Base-by-base conservation (phyloP, 2,329 filamentous ascomycete species). In the Alternaria consortialis region DNA sequence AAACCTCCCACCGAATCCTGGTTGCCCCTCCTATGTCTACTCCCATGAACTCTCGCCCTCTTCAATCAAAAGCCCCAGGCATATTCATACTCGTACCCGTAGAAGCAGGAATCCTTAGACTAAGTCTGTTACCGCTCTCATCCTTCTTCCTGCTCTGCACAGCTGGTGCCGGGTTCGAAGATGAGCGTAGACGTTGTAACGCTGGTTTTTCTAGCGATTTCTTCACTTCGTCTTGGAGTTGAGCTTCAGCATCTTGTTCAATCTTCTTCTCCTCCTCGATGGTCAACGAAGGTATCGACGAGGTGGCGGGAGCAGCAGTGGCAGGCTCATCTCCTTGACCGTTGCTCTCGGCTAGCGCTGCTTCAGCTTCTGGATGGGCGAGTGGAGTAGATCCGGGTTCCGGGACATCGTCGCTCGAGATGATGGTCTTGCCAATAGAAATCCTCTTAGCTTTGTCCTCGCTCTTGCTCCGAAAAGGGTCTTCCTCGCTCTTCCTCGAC, bases 381-480 rank as follows among this genome's bases (percentile, higher is more conserved):
- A 20, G 20, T 20, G 20, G 20, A 20, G 20, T 20, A 20, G 20
- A 20, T 20, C 20, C 20, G 20, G 20, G 20, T 20, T 20, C 20
- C 20, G 59, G 55, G 34, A 2, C n/a, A n/a, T 11, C 44, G 32
- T 60, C 43, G 20, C 17, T 36, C 43, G 70, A 73, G 39, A 80
- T 72, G 42, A 79, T 58, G 0, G 75, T 79, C 32, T 77, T 77
- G 34, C 78, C 78, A 29, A 79, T 80, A 1, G 75, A 78, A 2
- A 80, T 73, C 12, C 75, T 70, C 64, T 79, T 80, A 53, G 57
- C 54, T 53, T 68, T 54, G 5, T 72, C 72, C 11, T 64, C 66
- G 8, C 51, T 68, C 32, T 71, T 68, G 5, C 63, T 65, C 27
- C 68, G 65, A 43, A 80, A 80, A 1, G 76, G 77, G 55, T 78